These are phyloP conservation scores for Schrenkiella parvula DNA, from an alignment of 345 rosid species.

Conservation along the genomic window DNA sequence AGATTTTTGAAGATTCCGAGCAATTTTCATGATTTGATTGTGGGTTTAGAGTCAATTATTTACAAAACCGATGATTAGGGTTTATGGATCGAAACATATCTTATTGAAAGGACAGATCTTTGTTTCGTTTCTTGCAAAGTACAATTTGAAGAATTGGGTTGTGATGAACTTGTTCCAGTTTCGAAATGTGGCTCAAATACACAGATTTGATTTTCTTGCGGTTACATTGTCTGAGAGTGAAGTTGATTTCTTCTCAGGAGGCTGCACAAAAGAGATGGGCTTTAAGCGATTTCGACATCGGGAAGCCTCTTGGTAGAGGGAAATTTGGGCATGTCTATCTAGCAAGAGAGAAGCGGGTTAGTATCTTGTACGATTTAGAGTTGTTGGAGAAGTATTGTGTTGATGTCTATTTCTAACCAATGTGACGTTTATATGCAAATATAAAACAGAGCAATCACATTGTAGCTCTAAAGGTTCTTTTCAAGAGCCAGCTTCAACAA, in stretches of 20 bases:
- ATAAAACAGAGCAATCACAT: slow-evolving; percentile 75
- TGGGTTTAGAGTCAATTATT: not conserved
- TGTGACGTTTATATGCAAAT: not conserved
- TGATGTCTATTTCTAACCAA: not conserved
- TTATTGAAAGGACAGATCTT: not conserved
- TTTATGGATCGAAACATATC: not conserved
- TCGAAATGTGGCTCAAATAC: not conserved
- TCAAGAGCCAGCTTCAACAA: slow-evolving; percentile 86
- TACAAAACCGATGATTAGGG: not conserved
- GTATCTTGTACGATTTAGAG: slow-evolving; percentile 2
- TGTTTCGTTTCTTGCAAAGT: not conserved
- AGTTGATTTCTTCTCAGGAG: slow-evolving; percentile 38
- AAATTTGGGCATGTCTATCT: slow-evolving; percentile 92
- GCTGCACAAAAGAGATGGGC: slow-evolving; percentile 74
- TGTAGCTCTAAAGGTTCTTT: slow-evolving; percentile 88
- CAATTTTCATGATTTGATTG: not conserved
- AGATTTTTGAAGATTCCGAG: not conserved
- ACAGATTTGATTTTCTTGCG: not conserved
- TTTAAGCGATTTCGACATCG: slow-evolving; percentile 72
- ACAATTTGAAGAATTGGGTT: not conserved
- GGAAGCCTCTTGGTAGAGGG: slow-evolving; percentile 92
- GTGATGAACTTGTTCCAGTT: not conserved
- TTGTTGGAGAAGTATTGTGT: not conserved
- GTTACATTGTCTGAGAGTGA: not conserved
- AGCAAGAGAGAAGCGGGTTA: slow-evolving; percentile 79